Conservation (phyloP, 1,284 basidiomycete species). For the Pisolithus thermaeus region DNA sequence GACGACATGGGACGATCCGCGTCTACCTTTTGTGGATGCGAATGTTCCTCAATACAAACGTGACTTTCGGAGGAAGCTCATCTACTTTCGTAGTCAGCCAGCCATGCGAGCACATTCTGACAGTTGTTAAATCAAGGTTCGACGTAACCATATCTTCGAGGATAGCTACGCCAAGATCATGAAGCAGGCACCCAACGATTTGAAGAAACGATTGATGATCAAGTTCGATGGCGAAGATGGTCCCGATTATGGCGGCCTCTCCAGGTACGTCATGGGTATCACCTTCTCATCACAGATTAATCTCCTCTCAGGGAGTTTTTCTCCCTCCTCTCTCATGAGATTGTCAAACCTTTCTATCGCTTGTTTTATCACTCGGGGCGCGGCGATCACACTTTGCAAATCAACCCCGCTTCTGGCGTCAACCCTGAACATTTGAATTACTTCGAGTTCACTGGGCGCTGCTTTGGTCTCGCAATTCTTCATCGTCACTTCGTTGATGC, state of each 20-base stretch:
- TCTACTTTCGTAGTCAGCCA: constrained; percentile 95
- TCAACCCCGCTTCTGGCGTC: constrained; percentile 91
- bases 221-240: constrained; percentile 98
- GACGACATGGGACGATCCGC: constrained; percentile 96
- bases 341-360: constrained; percentile 96
- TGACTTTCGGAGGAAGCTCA: constrained; percentile 92
- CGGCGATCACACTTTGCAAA: constrained; percentile 95
- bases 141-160: constrained; percentile 92
- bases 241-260: constrained; percentile 91
- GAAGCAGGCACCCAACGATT: constrained; percentile 88
- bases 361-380: constrained; percentile 96
- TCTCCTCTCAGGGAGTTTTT: constrained; percentile 54
- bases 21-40: constrained; percentile 79
- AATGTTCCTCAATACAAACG: constrained; percentile 97
- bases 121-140: constrained; percentile 92
- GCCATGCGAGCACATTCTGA: constrained; percentile 84
- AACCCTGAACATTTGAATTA: constrained; percentile 97
- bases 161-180: constrained; percentile 96
- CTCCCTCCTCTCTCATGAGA: constrained; percentile 94
- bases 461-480: constrained; percentile 90
- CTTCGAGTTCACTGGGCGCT: constrained; percentile 95
- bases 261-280: constrained; percentile 48
- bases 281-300: constrained; percentile 11
- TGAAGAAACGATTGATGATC: constrained; percentile 96
- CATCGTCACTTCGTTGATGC: constrained; percentile 94